Base-by-base conservation (phyloP, 164 flowering plant species). In the Magnolia kwangsiensis region DNA sequence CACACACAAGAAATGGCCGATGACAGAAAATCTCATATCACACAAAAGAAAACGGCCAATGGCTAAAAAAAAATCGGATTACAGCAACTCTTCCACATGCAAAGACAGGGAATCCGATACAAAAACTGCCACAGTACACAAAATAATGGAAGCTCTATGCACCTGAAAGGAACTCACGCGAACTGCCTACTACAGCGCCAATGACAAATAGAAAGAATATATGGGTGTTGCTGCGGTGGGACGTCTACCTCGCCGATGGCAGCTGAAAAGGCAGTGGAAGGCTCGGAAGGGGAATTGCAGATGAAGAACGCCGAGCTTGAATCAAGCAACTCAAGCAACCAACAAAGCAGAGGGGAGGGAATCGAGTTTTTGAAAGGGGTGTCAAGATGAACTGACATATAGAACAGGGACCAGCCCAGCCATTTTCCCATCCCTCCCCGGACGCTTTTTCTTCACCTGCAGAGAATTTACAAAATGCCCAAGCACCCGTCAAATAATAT, bases 401-500 rank as follows among this genome's bases (percentile, higher is more conserved):
- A 96, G 91, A 29, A 94, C 99, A 31, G 99, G 99, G 19, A 96
- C 98, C 65, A 96, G 85, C 8, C 99, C 99, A 20, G 95, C 98
- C 95, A 91, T 86, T 85, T 91, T 96, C 6, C 99, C 98, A 77
- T 96, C 99, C 81, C 97, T 86, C 14, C 99, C 99, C 58, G 99
- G 98, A 51, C 95, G 92, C 69, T 92, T 96, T 82, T 96, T 96
- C 90, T 89, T 94, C 71, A 96, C 99, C 99, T 96, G 91, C 78
- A 90, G 78, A 24, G 29, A 50, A 71, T 58, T 19, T 45, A 37
- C 29, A 50, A 27, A 79, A 63, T 72, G 65, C 72, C 18, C 74
- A 70, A 69, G 2, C 3, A 13, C 68, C 65, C 50, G 0, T 75
- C 65, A 69, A 59, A 66, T 29, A 8, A 16, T 8, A 59, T 9